Evolutionary conservation across 257 asterid species (phyloP), one percentile per base, ranked within the genome.

Genomic region (Handroanthus guayacan): DNA sequence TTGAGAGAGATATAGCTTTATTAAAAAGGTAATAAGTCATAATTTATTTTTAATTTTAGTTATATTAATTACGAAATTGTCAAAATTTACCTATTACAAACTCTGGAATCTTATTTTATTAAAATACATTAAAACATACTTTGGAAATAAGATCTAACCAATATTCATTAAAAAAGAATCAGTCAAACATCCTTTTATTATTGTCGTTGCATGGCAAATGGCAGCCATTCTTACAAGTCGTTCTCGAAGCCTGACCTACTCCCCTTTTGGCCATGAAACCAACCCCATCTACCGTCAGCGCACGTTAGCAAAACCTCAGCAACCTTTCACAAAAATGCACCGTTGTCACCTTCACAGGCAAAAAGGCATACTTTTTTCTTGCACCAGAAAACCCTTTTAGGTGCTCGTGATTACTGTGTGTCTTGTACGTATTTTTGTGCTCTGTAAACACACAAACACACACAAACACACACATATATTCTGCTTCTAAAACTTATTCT

Each of bases 341-440:
- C 13, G 43, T 3, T 58, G 67, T 51, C 77, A 54, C 20, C 48
- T 52, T 64, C 69, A 48, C 16, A 48, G n/a, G 5, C 18, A 54
- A 54, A 16, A 64, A 48, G 55, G 55, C 16, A 11, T 3, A n/a
- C n/a, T 48, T 16, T 48, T 48, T 10, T 48, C 55, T 48, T 48
- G 55, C 3, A 48, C 55, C 55, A 48, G 55, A 48, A 48, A 34
- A 10, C 5, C n/a, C 44, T 9, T 79, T 77, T 73, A 48, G 55
- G 16, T 41, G 45, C 45, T 41, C 45, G 84, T 83, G 80, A 86
- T 68, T 14, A 36, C 74, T n/a, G 16, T 82, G 11, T 62, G 82
- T 41, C 45, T 71, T 68, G 34, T 62, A 68, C 74, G 71, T 50
- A 34, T 57, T 75, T 57, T 37, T 10, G 2, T 54, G 69, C 62